Conservation (phyloP, 306 rosid species). For the Quercus alba region DNA sequence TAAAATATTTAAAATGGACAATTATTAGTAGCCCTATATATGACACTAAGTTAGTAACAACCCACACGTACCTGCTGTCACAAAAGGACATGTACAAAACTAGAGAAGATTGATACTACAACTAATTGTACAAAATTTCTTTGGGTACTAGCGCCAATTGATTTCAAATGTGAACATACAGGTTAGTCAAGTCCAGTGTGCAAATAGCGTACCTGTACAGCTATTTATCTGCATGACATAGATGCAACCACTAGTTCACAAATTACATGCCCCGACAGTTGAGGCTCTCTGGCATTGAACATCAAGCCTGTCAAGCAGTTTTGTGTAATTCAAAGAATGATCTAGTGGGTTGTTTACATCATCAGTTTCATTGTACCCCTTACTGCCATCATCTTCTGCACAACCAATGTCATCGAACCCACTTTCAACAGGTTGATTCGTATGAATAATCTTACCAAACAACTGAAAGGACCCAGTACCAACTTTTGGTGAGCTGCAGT, state of each 20-base stretch:
- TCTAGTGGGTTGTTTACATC: constrained; percentile 24
- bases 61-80: neutral
- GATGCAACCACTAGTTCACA: constrained; percentile 41
- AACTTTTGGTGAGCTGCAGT: constrained; percentile 35
- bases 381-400: constrained; percentile 30
- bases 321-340: constrained; percentile 36
- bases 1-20: neutral
- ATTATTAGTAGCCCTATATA: constrained; percentile 5
- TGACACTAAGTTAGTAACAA: neutral
- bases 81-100: neutral
- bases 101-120: neutral
- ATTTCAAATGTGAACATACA: constrained; percentile 2
- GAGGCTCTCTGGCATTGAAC: constrained; percentile 39
- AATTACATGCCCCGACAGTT: constrained; percentile 28
- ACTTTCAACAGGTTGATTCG: constrained; percentile 36
- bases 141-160: neutral
- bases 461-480: constrained; percentile 46
- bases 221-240: constrained; percentile 38
- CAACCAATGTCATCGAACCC: constrained; percentile 31
- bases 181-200: constrained; percentile 12
- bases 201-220: constrained; percentile 55
- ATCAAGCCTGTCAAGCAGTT: constrained; percentile 42
- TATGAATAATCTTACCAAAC: constrained; percentile 60
- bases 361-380: constrained; percentile 31
- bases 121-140: neutral